phyloP scores from a whole-genome alignment of 1,284 basidiomycete species.

The Gymnopus androsaceus region DNA sequence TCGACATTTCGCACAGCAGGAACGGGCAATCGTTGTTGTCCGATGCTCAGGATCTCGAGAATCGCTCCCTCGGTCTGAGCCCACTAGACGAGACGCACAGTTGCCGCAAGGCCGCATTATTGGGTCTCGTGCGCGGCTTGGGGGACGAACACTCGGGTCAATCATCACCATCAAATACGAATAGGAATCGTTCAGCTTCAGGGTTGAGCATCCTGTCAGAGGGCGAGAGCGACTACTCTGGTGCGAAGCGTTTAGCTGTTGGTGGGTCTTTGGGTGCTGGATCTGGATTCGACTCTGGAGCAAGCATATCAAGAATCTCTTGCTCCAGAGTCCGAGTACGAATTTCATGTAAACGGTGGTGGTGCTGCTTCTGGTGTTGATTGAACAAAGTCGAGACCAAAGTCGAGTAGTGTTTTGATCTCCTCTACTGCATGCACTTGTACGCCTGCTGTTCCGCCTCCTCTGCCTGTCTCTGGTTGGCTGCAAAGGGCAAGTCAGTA shows the following conservation, averaged over 20 bases:
- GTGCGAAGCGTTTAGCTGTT: slow-evolving; percentile 39
- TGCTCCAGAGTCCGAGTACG: slow-evolving; percentile 29
- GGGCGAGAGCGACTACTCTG: slow-evolving; percentile 32
- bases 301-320: background rate
- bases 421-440: no score
- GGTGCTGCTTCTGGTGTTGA: no score
- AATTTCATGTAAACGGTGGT: slow-evolving; percentile 19
- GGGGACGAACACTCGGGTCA: background rate
- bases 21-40: no score
- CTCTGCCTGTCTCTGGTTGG: no score
- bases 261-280: slow-evolving; percentile 31
- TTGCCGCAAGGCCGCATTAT: slow-evolving; percentile 41
- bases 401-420: no score
- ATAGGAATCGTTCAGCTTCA: background rate
- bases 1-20: slow-evolving; percentile 9
- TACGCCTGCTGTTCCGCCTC: no score
- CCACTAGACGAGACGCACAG: slow-evolving; percentile 23
- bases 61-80: slow-evolving; percentile 5
- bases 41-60: no score
- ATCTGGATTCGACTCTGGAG: slow-evolving; percentile 24
- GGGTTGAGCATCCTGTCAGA: background rate
- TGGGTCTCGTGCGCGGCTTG: slow-evolving; percentile 47
- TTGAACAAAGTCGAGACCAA: no score
- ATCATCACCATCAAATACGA: no score
- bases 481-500: no score